phyloP scores from a whole-genome alignment of 805 yeast species.

The Nakazawaea populi region DNA sequence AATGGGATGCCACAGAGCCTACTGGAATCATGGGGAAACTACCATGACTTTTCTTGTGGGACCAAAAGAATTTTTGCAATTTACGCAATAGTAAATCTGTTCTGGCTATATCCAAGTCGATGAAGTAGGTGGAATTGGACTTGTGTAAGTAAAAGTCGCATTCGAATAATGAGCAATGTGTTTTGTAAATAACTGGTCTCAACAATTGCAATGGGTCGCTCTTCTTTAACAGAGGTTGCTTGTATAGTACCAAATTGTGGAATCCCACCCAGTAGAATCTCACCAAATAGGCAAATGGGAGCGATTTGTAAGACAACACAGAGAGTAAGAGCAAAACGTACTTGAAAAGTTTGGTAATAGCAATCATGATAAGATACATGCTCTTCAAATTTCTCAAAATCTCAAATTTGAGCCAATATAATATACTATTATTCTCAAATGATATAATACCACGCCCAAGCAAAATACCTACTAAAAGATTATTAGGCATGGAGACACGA shows the following conservation, averaged over 20 bases:
- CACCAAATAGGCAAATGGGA: constrained; percentile 61
- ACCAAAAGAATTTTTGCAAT: constrained; percentile 51
- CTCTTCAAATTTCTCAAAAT: no score
- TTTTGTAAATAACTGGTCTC: constrained; percentile 32
- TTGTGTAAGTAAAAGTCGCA: constrained; percentile 86
- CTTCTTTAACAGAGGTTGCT: constrained; percentile 11
- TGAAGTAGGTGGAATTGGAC: constrained; percentile 78
- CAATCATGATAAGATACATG: not conserved
- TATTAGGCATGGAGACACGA: no score
- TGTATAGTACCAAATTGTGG: constrained; percentile 26
- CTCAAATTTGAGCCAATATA: no score
- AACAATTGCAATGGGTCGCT: constrained; percentile 28
- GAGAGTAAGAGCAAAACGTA: not conserved
- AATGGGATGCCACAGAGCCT: constrained; percentile 62
- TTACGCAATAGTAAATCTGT: constrained; percentile 50
- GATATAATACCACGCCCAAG: no score
- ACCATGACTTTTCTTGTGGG: constrained; percentile 25
- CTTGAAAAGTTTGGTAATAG: not conserved
- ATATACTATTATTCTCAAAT: no score
- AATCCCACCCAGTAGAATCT: constrained; percentile 52
- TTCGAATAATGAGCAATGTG: constrained; percentile 71
- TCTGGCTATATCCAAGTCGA: constrained; percentile 77
- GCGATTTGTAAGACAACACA: constrained; percentile 48
- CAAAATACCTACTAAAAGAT: no score
- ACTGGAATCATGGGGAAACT: constrained; percentile 67